phyloP scores from a whole-genome alignment of 805 yeast genomes.

The Metschnikowia amazonensis region DNA sequence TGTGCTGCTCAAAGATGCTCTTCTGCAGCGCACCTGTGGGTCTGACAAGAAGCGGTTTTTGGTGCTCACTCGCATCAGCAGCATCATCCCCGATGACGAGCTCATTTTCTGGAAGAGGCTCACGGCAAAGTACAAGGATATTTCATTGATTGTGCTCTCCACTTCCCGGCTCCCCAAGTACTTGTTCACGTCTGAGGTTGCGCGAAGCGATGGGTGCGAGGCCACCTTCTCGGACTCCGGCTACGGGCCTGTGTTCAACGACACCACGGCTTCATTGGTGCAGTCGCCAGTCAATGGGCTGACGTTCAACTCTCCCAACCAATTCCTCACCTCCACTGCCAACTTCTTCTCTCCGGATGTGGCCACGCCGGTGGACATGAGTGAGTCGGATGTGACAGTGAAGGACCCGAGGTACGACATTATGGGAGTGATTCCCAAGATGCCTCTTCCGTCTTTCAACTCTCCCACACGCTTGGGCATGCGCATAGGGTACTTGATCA shows the following conservation, averaged over 20 bases:
- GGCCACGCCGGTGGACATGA: slow-evolving; percentile 5
- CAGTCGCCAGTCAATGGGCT: slow-evolving; percentile 22
- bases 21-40: slow-evolving; percentile 28
- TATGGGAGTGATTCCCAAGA: slow-evolving; percentile 55
- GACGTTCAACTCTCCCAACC: slow-evolving; percentile 36
- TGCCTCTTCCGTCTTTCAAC: slow-evolving; percentile 63
- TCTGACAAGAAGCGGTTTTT: slow-evolving; percentile 55
- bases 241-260: background rate
- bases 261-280: background rate
- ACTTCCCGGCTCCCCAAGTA: slow-evolving; percentile 58
- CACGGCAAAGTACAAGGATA: slow-evolving; percentile 51
- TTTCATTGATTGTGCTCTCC: slow-evolving; percentile 66
- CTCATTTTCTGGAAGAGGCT: slow-evolving; percentile 73
- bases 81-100: slow-evolving; percentile 79
- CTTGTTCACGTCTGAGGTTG: slow-evolving; percentile 24
- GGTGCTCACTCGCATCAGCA: slow-evolving; percentile 65
- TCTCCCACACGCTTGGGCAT: slow-evolving; percentile 69
- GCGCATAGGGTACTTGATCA: slow-evolving; percentile 64
- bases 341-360: slow-evolving; percentile 33
- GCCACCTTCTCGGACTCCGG: slow-evolving; percentile 3
- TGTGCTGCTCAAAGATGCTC: slow-evolving; percentile 32
- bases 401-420: slow-evolving; percentile 49
- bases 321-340: slow-evolving; percentile 31
- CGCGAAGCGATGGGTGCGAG: slow-evolving; percentile 13
- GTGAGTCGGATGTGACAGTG: slow-evolving; percentile 28